Base-by-base conservation (phyloP, 352 stramenopile genomes). In the Phytophthora ohioensis region DNA sequence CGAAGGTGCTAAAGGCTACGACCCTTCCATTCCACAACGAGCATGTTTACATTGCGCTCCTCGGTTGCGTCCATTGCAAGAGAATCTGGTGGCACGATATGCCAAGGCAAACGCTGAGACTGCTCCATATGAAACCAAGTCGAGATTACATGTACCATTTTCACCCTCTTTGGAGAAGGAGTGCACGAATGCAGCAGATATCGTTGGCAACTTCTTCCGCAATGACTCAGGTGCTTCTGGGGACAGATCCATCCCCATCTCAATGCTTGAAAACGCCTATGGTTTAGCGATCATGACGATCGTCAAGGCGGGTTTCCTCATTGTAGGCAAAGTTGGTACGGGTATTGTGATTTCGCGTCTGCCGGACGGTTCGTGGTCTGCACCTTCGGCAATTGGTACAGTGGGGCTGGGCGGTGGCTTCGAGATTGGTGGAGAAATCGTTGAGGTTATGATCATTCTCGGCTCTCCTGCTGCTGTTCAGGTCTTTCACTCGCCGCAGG, bases 371-470 rank as follows among this genome's bases (percentile, higher is more conserved):
- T 79, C 74, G 17, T 98, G 94, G 94, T 96, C 85, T 30, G 88
- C 92, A 3, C 94, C 94, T 0, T 96, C 83, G 36, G 94, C 94
- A 7, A 97, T 98, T 69, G 91, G 90, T 13, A 91, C 92, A 0
- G 73, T 85, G 5, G 92, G 92, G 9, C 61, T 98, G 17, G 83
- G 82, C 45, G 76, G 76, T 77, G 92, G 93, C 60, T 91, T 90
- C 10, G 60, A 98, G 49, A 78, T 97, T 15, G 94, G 94, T 30
- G 92, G 90, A 21, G 91, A 98, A 71, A 73, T 98, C 31, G 90
- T 93, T 2, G 93, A 98, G 73, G 84, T 98, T 52, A 82, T 98
- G 43, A 97, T 98, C 77, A 85, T 98, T 55, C 69, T 98, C 6
- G 95, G 96, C 68, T 97, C 84, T 1, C 84, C 91, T 35, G 79